phyloP scores from a whole-genome alignment of 2,329 filamentous ascomycete species.

The Coniochaeta ligniaria region DNA sequence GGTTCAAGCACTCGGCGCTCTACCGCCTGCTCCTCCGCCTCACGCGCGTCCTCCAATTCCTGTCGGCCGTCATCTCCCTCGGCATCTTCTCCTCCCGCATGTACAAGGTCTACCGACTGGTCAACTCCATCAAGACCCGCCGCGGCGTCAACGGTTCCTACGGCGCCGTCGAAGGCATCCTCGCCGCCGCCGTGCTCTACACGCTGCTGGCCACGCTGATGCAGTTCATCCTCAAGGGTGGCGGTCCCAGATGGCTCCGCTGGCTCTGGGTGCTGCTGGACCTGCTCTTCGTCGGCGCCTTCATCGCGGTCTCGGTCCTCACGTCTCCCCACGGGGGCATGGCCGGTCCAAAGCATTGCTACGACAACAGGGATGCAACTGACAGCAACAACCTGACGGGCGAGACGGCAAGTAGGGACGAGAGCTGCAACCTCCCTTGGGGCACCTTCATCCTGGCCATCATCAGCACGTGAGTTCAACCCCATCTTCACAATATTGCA shows the following conservation, averaged over 20 bases:
- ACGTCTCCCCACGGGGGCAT: slow-evolving; percentile 26
- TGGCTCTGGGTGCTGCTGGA: slow-evolving; percentile 33
- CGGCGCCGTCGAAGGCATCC: slow-evolving; percentile 33
- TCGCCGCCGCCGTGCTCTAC: slow-evolving; percentile 34
- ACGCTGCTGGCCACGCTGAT: slow-evolving; percentile 28
- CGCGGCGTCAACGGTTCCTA: slow-evolving; percentile 23
- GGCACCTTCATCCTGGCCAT: slow-evolving; percentile 35
- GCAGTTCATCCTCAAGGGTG: slow-evolving; percentile 22
- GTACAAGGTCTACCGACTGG: slow-evolving; percentile 29
- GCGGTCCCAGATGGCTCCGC: slow-evolving; percentile 23
- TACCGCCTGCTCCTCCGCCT: slow-evolving; percentile 23
- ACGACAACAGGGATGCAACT: slow-evolving; percentile 10
- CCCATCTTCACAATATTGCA: not conserved
- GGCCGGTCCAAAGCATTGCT: slow-evolving; percentile 21
- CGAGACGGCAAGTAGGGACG: slow-evolving; percentile 7
- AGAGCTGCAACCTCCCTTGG: slow-evolving; percentile 30
- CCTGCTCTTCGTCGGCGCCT: slow-evolving; percentile 29
- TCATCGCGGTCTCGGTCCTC: slow-evolving; percentile 33
- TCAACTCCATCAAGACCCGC: slow-evolving; percentile 19
- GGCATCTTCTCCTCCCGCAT: slow-evolving; percentile 33
- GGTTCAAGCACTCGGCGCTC: slow-evolving; percentile 8
- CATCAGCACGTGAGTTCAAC: slow-evolving; percentile 31
- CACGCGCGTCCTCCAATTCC: slow-evolving; percentile 33
- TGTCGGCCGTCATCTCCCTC: slow-evolving; percentile 33
- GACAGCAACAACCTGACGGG: slow-evolving; percentile 10